phyloP scores from a whole-genome alignment of 257 asterid genomes.

The Solanum tacnaense region DNA sequence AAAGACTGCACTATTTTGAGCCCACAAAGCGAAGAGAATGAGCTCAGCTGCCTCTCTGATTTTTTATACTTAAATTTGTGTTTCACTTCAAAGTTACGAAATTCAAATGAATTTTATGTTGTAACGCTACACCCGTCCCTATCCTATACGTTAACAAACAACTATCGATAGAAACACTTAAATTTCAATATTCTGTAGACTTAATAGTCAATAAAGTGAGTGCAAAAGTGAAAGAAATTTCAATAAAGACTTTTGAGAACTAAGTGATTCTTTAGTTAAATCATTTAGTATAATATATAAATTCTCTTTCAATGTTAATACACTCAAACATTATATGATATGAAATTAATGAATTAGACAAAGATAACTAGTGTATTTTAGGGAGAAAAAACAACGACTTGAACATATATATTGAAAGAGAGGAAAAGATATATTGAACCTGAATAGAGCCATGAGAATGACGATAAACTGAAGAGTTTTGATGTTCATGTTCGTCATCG shows the following conservation, averaged over 20 bases:
- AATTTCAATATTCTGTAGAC: not conserved
- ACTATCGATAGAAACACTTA: not conserved
- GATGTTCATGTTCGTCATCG: conserved; percentile 48
- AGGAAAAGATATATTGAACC: conserved; percentile 10
- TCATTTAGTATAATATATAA: no score
- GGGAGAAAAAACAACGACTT: not conserved
- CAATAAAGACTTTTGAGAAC: not conserved
- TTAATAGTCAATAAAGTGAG: not conserved
- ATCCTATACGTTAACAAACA: not conserved
- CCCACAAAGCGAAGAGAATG: no score
- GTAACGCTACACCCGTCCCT: not conserved
- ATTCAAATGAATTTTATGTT: not conserved
- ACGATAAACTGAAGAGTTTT: conserved; percentile 16
- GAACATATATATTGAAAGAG: not conserved
- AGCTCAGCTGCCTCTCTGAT: no score
- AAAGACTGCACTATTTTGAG: no score
- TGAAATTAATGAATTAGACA: not conserved
- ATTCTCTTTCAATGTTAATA: not conserved
- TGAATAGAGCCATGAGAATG: conserved; percentile 36
- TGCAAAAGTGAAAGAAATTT: not conserved
- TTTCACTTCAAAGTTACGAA: accelerated
- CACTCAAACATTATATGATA: not conserved
- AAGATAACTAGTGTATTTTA: not conserved
- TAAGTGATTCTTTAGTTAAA: not conserved
- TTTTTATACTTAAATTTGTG: not conserved